phyloP scores from a whole-genome alignment of 441 rosid species.

The Sinapis alba region DNA sequence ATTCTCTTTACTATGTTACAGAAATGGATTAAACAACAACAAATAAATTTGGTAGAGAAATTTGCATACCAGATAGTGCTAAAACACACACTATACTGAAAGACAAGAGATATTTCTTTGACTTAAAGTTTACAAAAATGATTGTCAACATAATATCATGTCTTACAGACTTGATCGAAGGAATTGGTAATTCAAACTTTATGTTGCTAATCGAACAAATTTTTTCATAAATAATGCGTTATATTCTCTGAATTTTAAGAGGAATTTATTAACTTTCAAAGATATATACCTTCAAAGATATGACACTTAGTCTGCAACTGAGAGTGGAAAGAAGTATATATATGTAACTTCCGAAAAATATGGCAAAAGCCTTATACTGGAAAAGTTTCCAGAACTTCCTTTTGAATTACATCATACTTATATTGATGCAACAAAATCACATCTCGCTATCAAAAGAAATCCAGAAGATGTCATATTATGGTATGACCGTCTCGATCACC shows the following conservation, averaged over 20 bases:
- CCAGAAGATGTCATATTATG: neutral
- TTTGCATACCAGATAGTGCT: neutral
- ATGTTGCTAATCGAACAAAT: neutral
- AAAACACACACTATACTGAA: neutral
- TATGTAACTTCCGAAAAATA: too few relatives aligned
- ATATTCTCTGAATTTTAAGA: neutral
- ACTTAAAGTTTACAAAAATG: too few relatives aligned
- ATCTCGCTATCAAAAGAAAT: neutral
- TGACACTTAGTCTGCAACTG: neutral
- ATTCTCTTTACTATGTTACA: neutral
- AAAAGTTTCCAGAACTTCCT: neutral
- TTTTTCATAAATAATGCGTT: neutral
- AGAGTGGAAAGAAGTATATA: too few relatives aligned
- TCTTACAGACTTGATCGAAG: neutral
- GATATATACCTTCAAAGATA: neutral
- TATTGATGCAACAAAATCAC: too few relatives aligned
- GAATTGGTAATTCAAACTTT: neutral
- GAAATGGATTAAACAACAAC: neutral
- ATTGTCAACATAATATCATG: neutral
- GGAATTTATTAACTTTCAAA: neutral
- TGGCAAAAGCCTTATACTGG: neutral
- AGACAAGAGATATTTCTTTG: neutral
- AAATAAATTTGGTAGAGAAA: neutral
- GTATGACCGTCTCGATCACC: neutral
- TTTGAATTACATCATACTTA: too few relatives aligned